phyloP scores from a whole-genome alignment of 441 rosid genomes.

The Euphorbia celastroides region DNA sequence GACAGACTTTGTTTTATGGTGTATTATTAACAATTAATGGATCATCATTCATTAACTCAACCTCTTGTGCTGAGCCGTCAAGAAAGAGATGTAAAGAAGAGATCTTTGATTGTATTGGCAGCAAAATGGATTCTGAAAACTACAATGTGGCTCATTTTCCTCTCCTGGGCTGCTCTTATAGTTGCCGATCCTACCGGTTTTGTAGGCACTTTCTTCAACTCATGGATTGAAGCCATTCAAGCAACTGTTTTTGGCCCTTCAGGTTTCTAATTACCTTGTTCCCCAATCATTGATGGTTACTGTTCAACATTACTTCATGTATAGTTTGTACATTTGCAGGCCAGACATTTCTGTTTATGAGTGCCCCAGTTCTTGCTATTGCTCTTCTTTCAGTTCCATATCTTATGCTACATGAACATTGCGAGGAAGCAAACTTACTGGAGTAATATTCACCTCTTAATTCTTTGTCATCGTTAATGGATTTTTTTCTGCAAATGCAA shows the following conservation, averaged over 20 bases:
- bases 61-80: constrained; percentile 32
- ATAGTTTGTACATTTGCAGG: constrained; percentile 36
- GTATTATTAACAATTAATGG: constrained; percentile 31
- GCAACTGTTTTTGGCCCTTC: constrained; percentile 45
- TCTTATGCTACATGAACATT: constrained; percentile 45
- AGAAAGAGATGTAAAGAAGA: constrained; percentile 15
- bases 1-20: neutral
- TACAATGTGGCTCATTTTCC: constrained; percentile 49
- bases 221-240: constrained; percentile 28
- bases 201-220: constrained; percentile 29
- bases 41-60: constrained; percentile 24
- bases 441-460: constrained; percentile 24
- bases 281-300: too few relatives aligned
- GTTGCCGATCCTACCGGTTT: constrained; percentile 45
- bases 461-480: too few relatives aligned
- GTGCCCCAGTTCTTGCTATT: constrained; percentile 61
- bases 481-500: too few relatives aligned
- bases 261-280: too few relatives aligned
- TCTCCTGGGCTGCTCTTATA: constrained; percentile 54
- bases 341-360: constrained; percentile 49
- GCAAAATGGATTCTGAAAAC: constrained; percentile 48
- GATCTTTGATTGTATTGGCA: too few relatives aligned
- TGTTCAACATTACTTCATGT: neutral
- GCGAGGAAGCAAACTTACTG: constrained; percentile 29
- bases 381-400: constrained; percentile 46